Conservation (phyloP, 2,329 filamentous ascomycete species). For the Clarireedia hainanense region DNA sequence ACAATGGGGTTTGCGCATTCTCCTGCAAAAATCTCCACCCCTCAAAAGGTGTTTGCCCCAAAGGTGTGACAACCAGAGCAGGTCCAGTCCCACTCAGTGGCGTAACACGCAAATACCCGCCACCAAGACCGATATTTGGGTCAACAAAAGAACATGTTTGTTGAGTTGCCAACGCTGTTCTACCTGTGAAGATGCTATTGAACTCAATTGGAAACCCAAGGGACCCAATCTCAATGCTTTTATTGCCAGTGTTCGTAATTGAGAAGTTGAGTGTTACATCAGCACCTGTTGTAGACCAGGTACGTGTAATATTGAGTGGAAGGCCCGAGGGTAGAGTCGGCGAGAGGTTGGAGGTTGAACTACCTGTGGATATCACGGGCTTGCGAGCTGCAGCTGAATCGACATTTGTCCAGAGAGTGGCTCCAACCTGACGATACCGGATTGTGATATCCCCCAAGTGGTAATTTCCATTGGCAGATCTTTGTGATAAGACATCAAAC, state of each 20-base stretch:
- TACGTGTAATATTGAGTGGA: conserved; percentile 40
- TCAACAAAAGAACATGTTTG: conserved; percentile 47
- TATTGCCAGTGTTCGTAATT: conserved; percentile 36
- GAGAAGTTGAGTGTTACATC: conserved; percentile 46
- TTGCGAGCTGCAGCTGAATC: conserved; percentile 39
- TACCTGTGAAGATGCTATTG: conserved; percentile 53
- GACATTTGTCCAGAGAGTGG: conserved; percentile 36
- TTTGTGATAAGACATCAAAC: conserved; percentile 39
- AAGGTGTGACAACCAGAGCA: conserved; percentile 39
- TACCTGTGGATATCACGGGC: conserved; percentile 24
- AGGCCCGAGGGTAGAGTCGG: conserved; percentile 33
- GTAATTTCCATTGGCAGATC: conserved; percentile 45
- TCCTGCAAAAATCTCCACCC: conserved; percentile 47
- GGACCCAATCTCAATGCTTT: conserved; percentile 44
- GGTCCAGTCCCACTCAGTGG: conserved; percentile 45
- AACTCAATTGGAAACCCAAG: conserved; percentile 52
- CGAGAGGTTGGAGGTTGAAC: conserved; percentile 33
- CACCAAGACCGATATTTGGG: conserved; percentile 52
- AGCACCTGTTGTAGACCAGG: conserved; percentile 41
- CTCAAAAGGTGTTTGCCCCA: conserved; percentile 43
- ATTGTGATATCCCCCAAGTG: conserved; percentile 52
- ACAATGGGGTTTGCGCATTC: conserved; percentile 31
- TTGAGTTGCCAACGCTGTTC: conserved; percentile 40
- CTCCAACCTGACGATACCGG: conserved; percentile 39
- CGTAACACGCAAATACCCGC: conserved; percentile 47